These are phyloP conservation scores for Calonectria ilicicola DNA, from an alignment of 2,329 filamentous ascomycete species.

Conservation along the genomic window DNA sequence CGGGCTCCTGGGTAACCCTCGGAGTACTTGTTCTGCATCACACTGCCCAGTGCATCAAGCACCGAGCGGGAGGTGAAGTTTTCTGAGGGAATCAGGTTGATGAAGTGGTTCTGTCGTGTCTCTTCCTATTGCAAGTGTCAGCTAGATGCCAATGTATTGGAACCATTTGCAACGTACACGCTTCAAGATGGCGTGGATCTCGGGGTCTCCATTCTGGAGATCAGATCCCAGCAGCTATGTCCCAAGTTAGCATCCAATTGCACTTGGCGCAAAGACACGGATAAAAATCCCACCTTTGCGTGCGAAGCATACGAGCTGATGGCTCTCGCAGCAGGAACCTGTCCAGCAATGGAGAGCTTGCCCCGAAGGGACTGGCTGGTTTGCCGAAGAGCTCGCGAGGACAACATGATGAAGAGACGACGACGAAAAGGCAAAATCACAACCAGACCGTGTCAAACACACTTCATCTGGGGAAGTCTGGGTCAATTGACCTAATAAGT, in stretches of 20 bases:
- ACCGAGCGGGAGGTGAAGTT: constrained; percentile 93
- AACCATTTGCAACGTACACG: constrained; percentile 70
- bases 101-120: constrained; percentile 93
- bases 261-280: neutral
- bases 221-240: constrained; percentile 78
- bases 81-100: constrained; percentile 93
- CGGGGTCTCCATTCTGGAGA: constrained; percentile 84
- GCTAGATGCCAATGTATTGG: neutral
- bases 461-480: neutral
- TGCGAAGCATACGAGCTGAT: constrained; percentile 36
- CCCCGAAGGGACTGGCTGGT: constrained; percentile 35
- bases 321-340: constrained; percentile 29
- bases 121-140: constrained; percentile 74
- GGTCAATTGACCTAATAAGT: constrained; percentile 22
- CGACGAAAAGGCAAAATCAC: neutral
- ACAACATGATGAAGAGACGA: constrained; percentile 34
- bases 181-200: constrained; percentile 86
- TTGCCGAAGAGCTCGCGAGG: constrained; percentile 39
- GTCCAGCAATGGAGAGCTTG: constrained; percentile 37
- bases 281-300: constrained; percentile 31
- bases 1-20: constrained; percentile 95
- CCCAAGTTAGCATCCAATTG: constrained; percentile 12
- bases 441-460: neutral
- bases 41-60: constrained; percentile 86
- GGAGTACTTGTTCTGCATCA: constrained; percentile 98